These are phyloP conservation scores for Coccomyxa subellipsoidea DNA, from an alignment of 163 green algal species.

Conservation along the genomic window DNA sequence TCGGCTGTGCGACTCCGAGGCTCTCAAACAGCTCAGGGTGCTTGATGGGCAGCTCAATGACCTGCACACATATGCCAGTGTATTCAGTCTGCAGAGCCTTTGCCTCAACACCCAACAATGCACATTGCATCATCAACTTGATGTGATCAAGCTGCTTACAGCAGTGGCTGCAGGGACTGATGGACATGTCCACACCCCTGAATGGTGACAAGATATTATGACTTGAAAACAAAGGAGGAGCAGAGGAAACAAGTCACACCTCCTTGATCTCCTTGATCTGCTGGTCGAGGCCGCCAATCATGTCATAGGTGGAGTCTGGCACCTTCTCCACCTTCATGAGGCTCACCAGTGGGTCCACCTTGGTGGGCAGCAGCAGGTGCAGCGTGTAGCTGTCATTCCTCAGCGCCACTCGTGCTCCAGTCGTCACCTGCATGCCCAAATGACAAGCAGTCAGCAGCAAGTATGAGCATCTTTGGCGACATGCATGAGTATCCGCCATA, in stretches of 20 bases:
- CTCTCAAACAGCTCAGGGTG: conserved; percentile 99
- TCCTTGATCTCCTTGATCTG: conserved; percentile 99
- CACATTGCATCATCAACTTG: no score
- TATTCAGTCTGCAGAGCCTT: no score
- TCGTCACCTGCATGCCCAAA: conserved; percentile 49
- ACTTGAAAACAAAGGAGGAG: neutral
- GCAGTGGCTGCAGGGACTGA: neutral
- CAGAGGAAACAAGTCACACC: conserved; percentile 51
- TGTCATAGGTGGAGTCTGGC: conserved; percentile 99
- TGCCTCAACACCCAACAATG: no score
- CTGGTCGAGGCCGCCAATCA: conserved; percentile 99
- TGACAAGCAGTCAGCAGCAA: no score
- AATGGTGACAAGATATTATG: neutral
- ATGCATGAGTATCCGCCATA: no score
- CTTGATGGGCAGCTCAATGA: conserved; percentile 99
- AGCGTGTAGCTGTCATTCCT: conserved; percentile 91
- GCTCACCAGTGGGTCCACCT: conserved; percentile 91
- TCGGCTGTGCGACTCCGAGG: conserved; percentile 96
- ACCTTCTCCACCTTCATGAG: conserved; percentile 99
- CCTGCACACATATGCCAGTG: conserved; percentile 45
- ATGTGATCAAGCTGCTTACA: neutral
- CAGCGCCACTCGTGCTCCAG: conserved; percentile 87
- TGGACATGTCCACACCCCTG: no score
- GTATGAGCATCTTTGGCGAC: no score
- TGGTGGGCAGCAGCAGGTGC: conserved; percentile 92